Conservation (phyloP, 805 yeast species). For the Starmerella apis region DNA sequence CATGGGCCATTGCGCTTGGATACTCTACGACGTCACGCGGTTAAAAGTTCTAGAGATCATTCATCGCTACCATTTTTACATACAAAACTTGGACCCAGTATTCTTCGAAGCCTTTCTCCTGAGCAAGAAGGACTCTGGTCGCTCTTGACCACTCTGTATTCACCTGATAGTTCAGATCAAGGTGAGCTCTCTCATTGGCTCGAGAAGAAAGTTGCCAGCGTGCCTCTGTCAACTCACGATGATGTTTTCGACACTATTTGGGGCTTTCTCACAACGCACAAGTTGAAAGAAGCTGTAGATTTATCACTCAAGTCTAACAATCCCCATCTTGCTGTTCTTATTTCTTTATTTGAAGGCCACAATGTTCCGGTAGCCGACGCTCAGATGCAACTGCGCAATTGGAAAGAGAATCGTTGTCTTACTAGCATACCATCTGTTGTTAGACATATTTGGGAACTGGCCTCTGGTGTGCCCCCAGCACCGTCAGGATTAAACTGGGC, state of each 20-base stretch:
- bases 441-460: constrained; percentile 50
- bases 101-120: constrained; percentile 3
- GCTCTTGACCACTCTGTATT: constrained; percentile 7
- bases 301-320: constrained; percentile 52
- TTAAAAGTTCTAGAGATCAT: not conserved
- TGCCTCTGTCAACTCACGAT: constrained; percentile 17
- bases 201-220: constrained; percentile 52
- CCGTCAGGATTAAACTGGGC: constrained; percentile 49
- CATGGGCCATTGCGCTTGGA: not conserved
- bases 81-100: constrained; percentile 10
- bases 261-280: constrained; percentile 38
- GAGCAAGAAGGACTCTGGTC: constrained; percentile 8
- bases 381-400: constrained; percentile 48
- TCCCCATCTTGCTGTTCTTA: constrained; percentile 56
- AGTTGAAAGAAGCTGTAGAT: constrained; percentile 51
- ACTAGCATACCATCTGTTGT: constrained; percentile 44
- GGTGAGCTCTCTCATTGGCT: not conserved
- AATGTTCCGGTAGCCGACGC: constrained; percentile 48
- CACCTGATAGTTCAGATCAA: constrained; percentile 1
- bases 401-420: constrained; percentile 43
- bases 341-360: constrained; percentile 56
- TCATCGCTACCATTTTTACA: constrained; percentile 15
- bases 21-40: not conserved
- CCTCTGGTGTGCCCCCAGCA: constrained; percentile 35
- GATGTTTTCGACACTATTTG: constrained; percentile 41